These are phyloP conservation scores for Nigrospora sphaerica DNA, from an alignment of 2,329 filamentous ascomycete species.

Conservation along the genomic window DNA sequence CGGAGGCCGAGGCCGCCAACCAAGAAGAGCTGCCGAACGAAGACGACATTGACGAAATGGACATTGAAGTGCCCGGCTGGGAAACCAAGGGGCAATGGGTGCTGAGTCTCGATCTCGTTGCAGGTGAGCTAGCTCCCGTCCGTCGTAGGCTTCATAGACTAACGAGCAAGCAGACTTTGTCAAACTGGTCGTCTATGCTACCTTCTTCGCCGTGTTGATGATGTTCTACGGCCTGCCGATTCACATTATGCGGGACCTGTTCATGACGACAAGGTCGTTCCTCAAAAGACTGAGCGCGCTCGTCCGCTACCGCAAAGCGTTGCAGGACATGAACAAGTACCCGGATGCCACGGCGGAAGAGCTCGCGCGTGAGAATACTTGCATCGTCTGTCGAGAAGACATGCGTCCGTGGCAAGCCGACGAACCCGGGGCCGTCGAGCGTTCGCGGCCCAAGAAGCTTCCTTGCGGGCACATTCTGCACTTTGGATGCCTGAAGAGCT, in stretches of 20 bases:
- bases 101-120: slow-evolving; percentile 77
- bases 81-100: slow-evolving; percentile 92
- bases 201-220: slow-evolving; percentile 89
- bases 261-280: slow-evolving; percentile 89
- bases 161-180: slow-evolving; percentile 60
- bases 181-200: slow-evolving; percentile 81
- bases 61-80: slow-evolving; percentile 94
- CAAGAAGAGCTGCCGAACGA: slow-evolving; percentile 52
- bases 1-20: slow-evolving; percentile 38
- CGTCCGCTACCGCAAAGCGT: slow-evolving; percentile 82
- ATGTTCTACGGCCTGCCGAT: slow-evolving; percentile 93
- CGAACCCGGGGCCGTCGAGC: slow-evolving; percentile 67
- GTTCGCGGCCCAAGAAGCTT: slow-evolving; percentile 86
- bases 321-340: slow-evolving; percentile 90
- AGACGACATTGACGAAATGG: slow-evolving; percentile 82
- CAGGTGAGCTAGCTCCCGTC: slow-evolving; percentile 46
- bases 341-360: slow-evolving; percentile 87
- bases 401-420: slow-evolving; percentile 73
- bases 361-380: slow-evolving; percentile 79
- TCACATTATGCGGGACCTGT: slow-evolving; percentile 92
- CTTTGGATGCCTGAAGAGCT: slow-evolving; percentile 89
- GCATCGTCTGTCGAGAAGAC: slow-evolving; percentile 94
- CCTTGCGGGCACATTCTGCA: slow-evolving; percentile 95
- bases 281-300: slow-evolving; percentile 84
- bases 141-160: too few species aligned